These are phyloP conservation scores for Phlegmacium glaucopus DNA, from an alignment of 768 basidiomycete species.

Conservation along the genomic window DNA sequence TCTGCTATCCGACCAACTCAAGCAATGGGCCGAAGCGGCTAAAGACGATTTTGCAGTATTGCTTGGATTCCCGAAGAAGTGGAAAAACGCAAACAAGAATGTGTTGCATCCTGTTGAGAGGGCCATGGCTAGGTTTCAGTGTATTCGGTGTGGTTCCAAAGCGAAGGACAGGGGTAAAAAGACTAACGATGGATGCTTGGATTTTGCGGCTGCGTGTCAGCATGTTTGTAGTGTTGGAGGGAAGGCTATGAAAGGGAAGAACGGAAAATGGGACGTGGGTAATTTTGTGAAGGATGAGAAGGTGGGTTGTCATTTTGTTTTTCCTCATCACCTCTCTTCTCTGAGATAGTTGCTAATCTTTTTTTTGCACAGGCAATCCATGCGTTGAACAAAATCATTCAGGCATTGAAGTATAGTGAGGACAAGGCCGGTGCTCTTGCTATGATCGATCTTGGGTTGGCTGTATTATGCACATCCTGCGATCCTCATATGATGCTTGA, in stretches of 20 bases:
- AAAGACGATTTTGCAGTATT: conserved; percentile 38
- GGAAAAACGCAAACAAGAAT: conserved; percentile 46
- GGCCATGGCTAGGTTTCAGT: conserved; percentile 56
- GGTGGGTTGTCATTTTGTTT: conserved; percentile 28
- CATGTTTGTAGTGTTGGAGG: conserved; percentile 46
- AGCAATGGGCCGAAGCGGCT: conserved; percentile 45
- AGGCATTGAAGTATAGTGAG: conserved; percentile 24
- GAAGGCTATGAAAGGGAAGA: conserved; percentile 21
- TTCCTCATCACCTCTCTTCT: background rate
- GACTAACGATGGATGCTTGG: conserved; percentile 42
- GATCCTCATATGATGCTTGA: conserved; percentile 45
- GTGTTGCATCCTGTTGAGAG: conserved; percentile 55
- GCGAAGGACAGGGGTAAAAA: conserved; percentile 28
- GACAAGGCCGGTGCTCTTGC: conserved; percentile 25
- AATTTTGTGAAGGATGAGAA: conserved; percentile 58
- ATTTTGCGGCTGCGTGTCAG: conserved; percentile 54
- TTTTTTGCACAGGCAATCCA: conserved; percentile 41
- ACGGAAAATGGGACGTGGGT: conserved; percentile 42
- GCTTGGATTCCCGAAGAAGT: conserved; percentile 46
- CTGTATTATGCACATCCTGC: conserved; percentile 52
- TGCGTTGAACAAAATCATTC: conserved; percentile 36
- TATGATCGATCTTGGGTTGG: conserved; percentile 11
- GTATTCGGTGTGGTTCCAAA: conserved; percentile 39
- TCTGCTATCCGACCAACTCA: conserved; percentile 33
- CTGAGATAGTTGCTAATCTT: background rate